These are phyloP conservation scores for Plantago major DNA, from an alignment of 257 asterid genomes.

Conservation along the genomic window DNA sequence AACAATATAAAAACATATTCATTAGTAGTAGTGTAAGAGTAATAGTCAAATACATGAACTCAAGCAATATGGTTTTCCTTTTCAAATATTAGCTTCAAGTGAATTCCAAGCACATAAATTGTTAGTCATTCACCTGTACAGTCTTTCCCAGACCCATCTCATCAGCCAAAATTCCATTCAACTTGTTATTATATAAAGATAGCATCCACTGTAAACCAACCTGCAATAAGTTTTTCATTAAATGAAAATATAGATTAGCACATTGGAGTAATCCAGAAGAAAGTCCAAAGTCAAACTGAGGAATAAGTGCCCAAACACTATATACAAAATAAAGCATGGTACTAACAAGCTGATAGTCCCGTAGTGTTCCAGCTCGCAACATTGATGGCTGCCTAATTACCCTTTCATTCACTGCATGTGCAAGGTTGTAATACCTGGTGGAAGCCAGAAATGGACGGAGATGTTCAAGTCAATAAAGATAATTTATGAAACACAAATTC, in stretches of 20 bases:
- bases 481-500: constrained; percentile 7
- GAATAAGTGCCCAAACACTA: constrained; percentile 18
- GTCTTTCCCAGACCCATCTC: constrained; percentile 99
- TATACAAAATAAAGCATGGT: constrained; percentile 18
- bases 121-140: constrained; percentile 67
- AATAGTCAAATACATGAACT: constrained; percentile 1
- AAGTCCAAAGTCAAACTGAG: constrained; percentile 14
- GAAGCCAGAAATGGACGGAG: constrained; percentile 11
- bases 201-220: constrained; percentile 99
- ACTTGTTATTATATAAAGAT: constrained; percentile 88
- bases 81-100: not conserved
- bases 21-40: constrained; percentile 2
- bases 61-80: constrained; percentile 13
- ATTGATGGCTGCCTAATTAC: constrained; percentile 93
- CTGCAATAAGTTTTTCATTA: constrained; percentile 36
- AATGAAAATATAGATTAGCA: constrained; percentile 13
- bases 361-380: constrained; percentile 87
- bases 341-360: constrained; percentile 98
- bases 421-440: constrained; percentile 88
- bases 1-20: constrained; percentile 13
- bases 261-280: constrained; percentile 14
- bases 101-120: constrained; percentile 14
- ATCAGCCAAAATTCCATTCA: constrained; percentile 98
- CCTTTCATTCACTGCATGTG: constrained; percentile 97
- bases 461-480: constrained; percentile 10